Evolutionary conservation across 441 rosid species (phyloP).

Genomic region (Erodium texanum): DNA sequence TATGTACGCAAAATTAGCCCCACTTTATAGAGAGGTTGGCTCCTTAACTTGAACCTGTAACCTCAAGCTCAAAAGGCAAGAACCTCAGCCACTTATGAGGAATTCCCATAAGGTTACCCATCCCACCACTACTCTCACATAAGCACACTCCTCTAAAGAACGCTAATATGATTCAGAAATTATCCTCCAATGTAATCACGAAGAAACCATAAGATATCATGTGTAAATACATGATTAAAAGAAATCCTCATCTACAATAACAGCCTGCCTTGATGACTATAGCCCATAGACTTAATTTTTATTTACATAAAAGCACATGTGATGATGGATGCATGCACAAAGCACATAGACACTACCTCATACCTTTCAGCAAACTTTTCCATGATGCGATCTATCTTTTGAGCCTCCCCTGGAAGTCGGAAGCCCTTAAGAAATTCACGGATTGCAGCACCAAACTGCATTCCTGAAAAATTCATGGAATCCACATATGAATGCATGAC

Average conservation of each 20-base stretch:
- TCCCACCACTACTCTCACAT: too few species aligned
- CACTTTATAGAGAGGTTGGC: too few species aligned
- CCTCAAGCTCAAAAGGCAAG: too few species aligned
- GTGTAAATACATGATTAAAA: not conserved
- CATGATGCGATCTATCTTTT: slow-evolving; percentile 98
- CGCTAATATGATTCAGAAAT: too few species aligned
- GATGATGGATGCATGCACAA: not conserved
- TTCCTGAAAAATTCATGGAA: slow-evolving; percentile 76
- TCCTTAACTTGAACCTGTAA: too few species aligned
- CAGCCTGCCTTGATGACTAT: not conserved
- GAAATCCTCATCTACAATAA: not conserved
- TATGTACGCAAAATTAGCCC: too few species aligned
- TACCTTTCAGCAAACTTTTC: slow-evolving; percentile 99
- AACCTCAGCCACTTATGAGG: too few species aligned
- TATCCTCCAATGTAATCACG: not conserved
- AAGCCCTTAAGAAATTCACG: slow-evolving; percentile 95
- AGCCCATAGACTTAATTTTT: not conserved
- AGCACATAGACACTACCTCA: not conserved
- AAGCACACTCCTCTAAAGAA: too few species aligned
- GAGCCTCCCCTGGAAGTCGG: slow-evolving; percentile 99
- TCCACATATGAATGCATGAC: slow-evolving; percentile 99
- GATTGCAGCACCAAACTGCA: slow-evolving; percentile 84
- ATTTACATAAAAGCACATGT: not conserved
- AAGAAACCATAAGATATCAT: slow-evolving; percentile 4
- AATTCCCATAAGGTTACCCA: too few species aligned